phyloP scores from a whole-genome alignment of 257 asterid species.

The Penstemon barbatus region DNA sequence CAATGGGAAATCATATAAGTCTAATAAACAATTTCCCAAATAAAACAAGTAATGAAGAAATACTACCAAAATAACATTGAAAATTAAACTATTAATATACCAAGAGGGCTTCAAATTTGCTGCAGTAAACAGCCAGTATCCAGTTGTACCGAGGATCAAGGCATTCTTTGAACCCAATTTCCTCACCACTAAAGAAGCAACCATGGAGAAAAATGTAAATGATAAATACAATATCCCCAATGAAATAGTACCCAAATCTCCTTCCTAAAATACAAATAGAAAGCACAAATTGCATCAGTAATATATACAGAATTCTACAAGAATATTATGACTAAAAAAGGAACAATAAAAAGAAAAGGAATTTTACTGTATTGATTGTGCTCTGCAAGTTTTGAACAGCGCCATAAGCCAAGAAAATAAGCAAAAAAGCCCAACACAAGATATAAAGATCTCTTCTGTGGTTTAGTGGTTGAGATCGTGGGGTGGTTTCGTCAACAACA shows the following conservation, averaged over 20 bases:
- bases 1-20: neutral
- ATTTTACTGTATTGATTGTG: conserved; percentile 75
- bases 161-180: conserved; percentile 82
- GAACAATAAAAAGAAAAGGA: neutral
- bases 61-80: conserved; percentile 22
- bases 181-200: conserved; percentile 84
- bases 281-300: neutral
- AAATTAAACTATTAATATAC: conserved; percentile 38
- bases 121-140: conserved; percentile 89
- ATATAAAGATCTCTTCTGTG: conserved; percentile 71
- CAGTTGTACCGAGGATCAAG: conserved; percentile 82
- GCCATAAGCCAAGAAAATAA: conserved; percentile 87
- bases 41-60: conserved; percentile 13
- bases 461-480: conserved; percentile 42
- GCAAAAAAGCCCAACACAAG: conserved; percentile 75
- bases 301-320: neutral
- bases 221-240: conserved; percentile 89
- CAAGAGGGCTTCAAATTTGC: conserved; percentile 95
- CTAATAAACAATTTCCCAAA: conserved; percentile 11
- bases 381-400: conserved; percentile 97
- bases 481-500: conserved; percentile 31
- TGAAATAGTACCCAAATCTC: conserved; percentile 83
- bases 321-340: neutral
- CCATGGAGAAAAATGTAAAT: conserved; percentile 64
- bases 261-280: conserved; percentile 53